Percentiles rank a stretch among this genome's conserved stretches.
Evolutionary conservation across 148 eudicot genomes (phyloP).

Genomic region (Selenicereus undatus): DNA sequence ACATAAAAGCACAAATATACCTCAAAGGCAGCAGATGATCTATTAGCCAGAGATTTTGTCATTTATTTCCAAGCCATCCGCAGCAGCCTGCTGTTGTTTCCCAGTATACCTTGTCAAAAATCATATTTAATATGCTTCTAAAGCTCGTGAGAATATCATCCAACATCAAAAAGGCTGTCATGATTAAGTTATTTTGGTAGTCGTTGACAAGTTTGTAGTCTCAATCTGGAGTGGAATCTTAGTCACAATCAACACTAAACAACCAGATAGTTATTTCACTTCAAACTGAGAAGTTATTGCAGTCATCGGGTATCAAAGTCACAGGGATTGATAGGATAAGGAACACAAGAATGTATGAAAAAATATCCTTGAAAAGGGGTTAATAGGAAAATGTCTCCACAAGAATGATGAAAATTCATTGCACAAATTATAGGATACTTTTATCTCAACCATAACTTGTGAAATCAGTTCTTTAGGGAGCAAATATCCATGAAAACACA

Average conservation of each 20-base stretch:
- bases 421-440: slow-evolving; percentile 41
- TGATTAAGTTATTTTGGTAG: neutral
- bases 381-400: neutral
- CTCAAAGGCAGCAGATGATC: slow-evolving; percentile 52
- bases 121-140: slow-evolving; percentile 68
- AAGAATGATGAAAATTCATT: neutral
- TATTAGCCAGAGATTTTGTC: slow-evolving; percentile 32
- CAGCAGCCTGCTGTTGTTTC: slow-evolving; percentile 32
- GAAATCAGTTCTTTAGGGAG: slow-evolving; percentile 77
- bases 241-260: neutral
- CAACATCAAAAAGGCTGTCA: slow-evolving; percentile 35
- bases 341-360: no score
- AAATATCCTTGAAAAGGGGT: neutral
- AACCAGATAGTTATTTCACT: neutral
- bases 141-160: slow-evolving; percentile 75
- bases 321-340: neutral
- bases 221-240: neutral
- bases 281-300: neutral
- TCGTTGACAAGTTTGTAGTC: neutral
- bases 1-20: slow-evolving; percentile 30
- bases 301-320: neutral
- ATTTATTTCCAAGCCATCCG: slow-evolving; percentile 35
- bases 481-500: slow-evolving; percentile 69
- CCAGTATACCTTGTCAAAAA: slow-evolving; percentile 71
- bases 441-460: slow-evolving; percentile 86